Conservation (phyloP, 2,329 filamentous ascomycete species). For the Gnomoniopsis smithogilvyi region DNA sequence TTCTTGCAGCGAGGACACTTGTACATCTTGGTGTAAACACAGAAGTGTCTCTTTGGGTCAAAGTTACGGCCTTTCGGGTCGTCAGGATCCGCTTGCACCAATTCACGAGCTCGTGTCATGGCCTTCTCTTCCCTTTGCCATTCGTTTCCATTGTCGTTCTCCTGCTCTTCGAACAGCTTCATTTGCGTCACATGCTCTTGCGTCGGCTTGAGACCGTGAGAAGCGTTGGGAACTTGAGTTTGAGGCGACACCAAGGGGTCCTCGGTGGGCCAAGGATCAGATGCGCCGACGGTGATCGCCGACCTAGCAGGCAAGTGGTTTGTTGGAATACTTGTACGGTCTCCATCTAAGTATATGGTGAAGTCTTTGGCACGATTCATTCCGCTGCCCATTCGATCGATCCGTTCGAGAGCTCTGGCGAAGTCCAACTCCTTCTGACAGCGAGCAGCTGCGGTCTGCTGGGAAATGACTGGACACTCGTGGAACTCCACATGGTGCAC, state of each 20-base stretch:
- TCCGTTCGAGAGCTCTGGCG: slow-evolving; percentile 25
- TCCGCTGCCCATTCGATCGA: background rate
- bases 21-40: slow-evolving; percentile 40
- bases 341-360: slow-evolving; percentile 1
- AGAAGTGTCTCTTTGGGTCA: slow-evolving; percentile 44
- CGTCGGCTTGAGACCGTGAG: slow-evolving; percentile 20
- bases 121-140: background rate
- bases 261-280: slow-evolving; percentile 15
- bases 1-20: slow-evolving; percentile 53
- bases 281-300: background rate
- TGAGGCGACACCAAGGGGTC: slow-evolving; percentile 24
- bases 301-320: background rate
- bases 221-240: slow-evolving; percentile 25
- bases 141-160: background rate
- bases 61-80: slow-evolving; percentile 49
- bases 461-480: slow-evolving; percentile 34
- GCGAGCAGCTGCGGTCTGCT: slow-evolving; percentile 5
- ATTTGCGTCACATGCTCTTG: slow-evolving; percentile 17
- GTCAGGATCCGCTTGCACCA: slow-evolving; percentile 16
- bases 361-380: slow-evolving; percentile 5
- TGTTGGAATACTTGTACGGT: background rate
- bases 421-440: slow-evolving; percentile 33
- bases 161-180: background rate
- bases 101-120: slow-evolving; percentile 7
- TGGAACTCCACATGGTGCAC: slow-evolving; percentile 44